phyloP scores from a whole-genome alignment of 495 filamentous ascomycete species.

The Hyaloscypha hepaticicola region DNA sequence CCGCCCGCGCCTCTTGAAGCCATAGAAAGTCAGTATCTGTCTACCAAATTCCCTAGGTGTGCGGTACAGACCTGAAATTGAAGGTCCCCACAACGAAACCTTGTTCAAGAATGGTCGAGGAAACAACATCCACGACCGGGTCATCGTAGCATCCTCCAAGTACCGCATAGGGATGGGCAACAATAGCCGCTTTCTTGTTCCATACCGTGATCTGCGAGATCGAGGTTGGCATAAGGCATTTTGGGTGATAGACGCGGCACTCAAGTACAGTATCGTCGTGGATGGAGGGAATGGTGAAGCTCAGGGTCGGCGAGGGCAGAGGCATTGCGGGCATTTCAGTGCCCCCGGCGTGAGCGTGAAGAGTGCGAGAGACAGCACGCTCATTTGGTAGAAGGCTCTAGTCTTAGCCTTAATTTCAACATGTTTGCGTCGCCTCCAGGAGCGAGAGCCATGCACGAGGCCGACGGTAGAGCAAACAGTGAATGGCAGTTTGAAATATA shows the following conservation, averaged over 20 bases:
- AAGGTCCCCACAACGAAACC: constrained; percentile 85
- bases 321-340: constrained; percentile 18
- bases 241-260: constrained; percentile 79
- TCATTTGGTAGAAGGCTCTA: background rate
- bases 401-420: background rate
- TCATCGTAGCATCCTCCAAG: constrained; percentile 88
- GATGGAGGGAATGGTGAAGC: constrained; percentile 80
- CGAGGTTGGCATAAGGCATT: constrained; percentile 33
- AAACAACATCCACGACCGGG: constrained; percentile 63
- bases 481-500: too few relatives aligned
- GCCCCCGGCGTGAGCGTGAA: background rate
- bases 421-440: background rate
- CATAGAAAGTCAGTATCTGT: constrained; percentile 4
- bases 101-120: constrained; percentile 57
- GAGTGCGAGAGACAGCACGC: too few relatives aligned
- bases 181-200: constrained; percentile 62
- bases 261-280: constrained; percentile 72
- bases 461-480: background rate
- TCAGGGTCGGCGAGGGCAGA: constrained; percentile 59
- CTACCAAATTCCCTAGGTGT: background rate
- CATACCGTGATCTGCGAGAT: constrained; percentile 37
- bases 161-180: constrained; percentile 90
- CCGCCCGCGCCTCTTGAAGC: constrained; percentile 67
- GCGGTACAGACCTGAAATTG: constrained; percentile 73
- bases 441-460: background rate